A percentile compares a stretch with the other conserved stretches of the same genome.
Conservation (phyloP, 768 basidiomycete species). For the Podaxis rugospora region DNA sequence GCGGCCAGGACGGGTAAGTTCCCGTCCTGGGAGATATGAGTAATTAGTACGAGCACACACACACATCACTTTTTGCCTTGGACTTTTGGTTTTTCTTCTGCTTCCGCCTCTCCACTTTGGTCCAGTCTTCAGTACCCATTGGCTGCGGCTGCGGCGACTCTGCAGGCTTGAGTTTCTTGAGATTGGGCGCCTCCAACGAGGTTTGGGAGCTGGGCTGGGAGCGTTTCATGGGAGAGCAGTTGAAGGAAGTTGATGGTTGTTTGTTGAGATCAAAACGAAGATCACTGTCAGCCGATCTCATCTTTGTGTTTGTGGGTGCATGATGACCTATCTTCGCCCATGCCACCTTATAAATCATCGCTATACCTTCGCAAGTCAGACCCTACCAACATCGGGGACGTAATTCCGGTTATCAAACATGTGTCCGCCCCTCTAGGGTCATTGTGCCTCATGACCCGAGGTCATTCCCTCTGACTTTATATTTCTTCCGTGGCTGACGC, state of each 20-base stretch:
- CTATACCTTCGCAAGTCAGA: not conserved
- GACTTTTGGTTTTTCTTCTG: conserved; percentile 61
- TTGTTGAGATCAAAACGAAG: not conserved
- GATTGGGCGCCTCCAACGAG: not conserved
- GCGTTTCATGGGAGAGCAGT: conserved; percentile 5
- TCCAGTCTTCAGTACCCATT: conserved; percentile 39
- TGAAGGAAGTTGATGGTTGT: not conserved
- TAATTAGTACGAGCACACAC: conserved; percentile 25
- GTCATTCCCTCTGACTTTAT: no score
- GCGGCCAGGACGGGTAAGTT: conserved; percentile 11
- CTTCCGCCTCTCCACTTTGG: conserved; percentile 68
- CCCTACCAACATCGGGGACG: not conserved
- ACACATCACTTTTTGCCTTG: conserved; percentile 58
- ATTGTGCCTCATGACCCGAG: not conserved
- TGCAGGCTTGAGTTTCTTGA: not conserved
- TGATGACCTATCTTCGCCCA: not conserved
- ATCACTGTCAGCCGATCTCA: not conserved
- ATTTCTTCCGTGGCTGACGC: not conserved
- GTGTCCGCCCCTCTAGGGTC: not conserved
- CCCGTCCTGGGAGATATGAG: not conserved
- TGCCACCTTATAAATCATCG: not conserved
- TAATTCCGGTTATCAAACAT: not conserved
- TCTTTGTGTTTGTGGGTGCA: conserved; percentile 2
- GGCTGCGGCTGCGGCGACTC: not conserved
- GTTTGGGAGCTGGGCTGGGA: not conserved